Evolutionary conservation across 2,329 filamentous ascomycete species (phyloP), one percentile per base, ranked within the genome.

Genomic region (Xylariaceae sp.): DNA sequence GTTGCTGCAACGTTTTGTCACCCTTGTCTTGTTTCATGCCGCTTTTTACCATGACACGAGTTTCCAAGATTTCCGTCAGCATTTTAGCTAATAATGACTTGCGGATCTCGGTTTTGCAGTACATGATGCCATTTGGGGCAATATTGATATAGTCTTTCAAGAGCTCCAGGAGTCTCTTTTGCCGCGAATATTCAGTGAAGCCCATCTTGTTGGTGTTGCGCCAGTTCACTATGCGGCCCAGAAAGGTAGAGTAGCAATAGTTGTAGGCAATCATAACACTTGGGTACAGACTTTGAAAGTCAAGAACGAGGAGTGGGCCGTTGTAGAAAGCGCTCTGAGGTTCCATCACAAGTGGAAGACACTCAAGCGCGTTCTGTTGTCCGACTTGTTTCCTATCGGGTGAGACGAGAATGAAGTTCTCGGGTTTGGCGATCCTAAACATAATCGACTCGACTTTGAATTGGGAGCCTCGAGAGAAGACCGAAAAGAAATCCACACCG

Each of bases 241-340:
- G 75, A 56, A 91, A 98, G 0, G 93, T 98, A 0, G 93, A 97
- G 63, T 98, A 98, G 69, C 93, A 98, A 63, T 96, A 93, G 60
- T 98, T 98, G 71, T 98, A 97, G 0, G 93, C 93, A 61, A 98
- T 97, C 90, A 98, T 96, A 49, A 97, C 85, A 65, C 91, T 96
- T 0, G 93, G 93, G 55, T 98, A 98, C 38, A 98, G 70, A 48
- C 89, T 95, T 61, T 97, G 92, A 53, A 98, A 98, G 66, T 98
- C 93, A 6, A 98, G 74, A 0, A 98, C 93, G 3, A 98, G 64
- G 0, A 98, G 64, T 0, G 93, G 93, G 50, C 88, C 93, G 45
- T 75, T 89, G 67, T 98, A 98, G 62, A 98, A 95, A 6, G 84
- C 88, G 55, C 91, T 96, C 58, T 93, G 89, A 0, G 93, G 93